Percentiles rank a stretch among this genome's conserved stretches.
These are phyloP conservation scores for Macroventuria anomochaeta DNA, from an alignment of 2,329 filamentous ascomycete genomes.

Conservation along the genomic window DNA sequence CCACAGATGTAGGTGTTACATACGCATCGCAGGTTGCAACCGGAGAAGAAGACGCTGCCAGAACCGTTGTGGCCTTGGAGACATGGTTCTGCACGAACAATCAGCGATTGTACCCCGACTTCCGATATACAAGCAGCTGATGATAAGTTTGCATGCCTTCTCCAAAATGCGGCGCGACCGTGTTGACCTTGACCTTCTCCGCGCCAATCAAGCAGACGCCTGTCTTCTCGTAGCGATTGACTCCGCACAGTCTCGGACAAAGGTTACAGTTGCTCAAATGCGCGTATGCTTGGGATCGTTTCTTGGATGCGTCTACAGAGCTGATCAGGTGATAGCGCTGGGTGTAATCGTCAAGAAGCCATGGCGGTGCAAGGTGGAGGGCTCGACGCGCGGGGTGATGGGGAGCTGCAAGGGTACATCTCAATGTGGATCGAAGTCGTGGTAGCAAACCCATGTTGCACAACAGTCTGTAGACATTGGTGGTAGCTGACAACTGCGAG, in stretches of 20 bases:
- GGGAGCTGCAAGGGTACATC: background rate
- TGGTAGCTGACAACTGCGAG: conserved; percentile 1
- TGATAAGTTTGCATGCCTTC: conserved; percentile 54
- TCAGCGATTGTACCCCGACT: conserved; percentile 1
- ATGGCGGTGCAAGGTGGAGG: conserved; percentile 65
- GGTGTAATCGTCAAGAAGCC: conserved; percentile 75
- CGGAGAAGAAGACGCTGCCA: conserved; percentile 81
- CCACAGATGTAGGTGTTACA: background rate
- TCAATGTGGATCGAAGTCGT: conserved; percentile 22
- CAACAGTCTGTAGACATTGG: conserved; percentile 5
- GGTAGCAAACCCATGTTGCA: conserved; percentile 20
- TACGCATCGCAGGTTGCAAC: conserved; percentile 74
- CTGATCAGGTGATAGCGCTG: conserved; percentile 75
- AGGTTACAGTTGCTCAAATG: conserved; percentile 82
- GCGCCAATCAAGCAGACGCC: conserved; percentile 79
- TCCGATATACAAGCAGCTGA: background rate
- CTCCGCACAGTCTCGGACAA: conserved; percentile 76
- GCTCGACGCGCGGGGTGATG: conserved; percentile 29
- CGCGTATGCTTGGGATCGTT: conserved; percentile 74
- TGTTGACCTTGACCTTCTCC: conserved; percentile 77
- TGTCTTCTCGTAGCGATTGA: conserved; percentile 80
- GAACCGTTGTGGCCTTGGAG: conserved; percentile 82
- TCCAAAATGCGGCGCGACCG: conserved; percentile 84
- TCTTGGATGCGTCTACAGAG: conserved; percentile 72
- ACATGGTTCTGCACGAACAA: conserved; percentile 68